Conservation (phyloP, 257 asterid species). For the Ballota nigra region DNA sequence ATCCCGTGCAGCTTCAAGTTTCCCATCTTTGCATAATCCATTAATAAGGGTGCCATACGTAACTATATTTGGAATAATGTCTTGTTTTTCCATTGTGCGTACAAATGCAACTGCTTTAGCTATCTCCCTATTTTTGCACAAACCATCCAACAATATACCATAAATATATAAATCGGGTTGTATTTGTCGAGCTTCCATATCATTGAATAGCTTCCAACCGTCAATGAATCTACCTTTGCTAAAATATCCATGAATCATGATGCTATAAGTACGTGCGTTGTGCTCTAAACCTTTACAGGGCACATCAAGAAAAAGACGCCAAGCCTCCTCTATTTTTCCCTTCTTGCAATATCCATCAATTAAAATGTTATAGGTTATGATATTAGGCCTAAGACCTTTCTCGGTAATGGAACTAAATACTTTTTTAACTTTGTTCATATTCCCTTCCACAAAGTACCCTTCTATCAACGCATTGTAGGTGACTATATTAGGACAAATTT, state of each 20-base stretch:
- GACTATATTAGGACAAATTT: no score
- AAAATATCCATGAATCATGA: not conserved
- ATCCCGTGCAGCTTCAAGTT: no score
- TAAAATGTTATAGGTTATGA: not conserved
- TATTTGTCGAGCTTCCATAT: not conserved
- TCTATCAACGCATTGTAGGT: no score
- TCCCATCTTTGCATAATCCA: constrained; percentile 20
- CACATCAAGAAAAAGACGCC: not conserved
- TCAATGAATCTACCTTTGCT: not conserved
- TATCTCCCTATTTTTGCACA: not conserved
- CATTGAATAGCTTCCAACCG: constrained; percentile 1
- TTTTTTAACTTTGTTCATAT: no score
- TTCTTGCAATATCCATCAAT: constrained; percentile 9
- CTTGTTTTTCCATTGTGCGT: not conserved
- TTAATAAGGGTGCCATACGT: not conserved
- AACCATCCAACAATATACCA: not conserved
- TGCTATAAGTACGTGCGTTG: not conserved
- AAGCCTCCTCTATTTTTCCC: not conserved
- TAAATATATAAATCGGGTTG: not conserved
- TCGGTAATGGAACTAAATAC: not conserved
- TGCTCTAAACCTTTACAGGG: constrained; percentile 15
- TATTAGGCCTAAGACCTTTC: no score
- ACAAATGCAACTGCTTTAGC: constrained; percentile 14
- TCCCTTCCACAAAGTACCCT: no score
- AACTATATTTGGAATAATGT: not conserved